Conservation (phyloP, 495 filamentous ascomycete genomes). For the Penicillium crystallinum region DNA sequence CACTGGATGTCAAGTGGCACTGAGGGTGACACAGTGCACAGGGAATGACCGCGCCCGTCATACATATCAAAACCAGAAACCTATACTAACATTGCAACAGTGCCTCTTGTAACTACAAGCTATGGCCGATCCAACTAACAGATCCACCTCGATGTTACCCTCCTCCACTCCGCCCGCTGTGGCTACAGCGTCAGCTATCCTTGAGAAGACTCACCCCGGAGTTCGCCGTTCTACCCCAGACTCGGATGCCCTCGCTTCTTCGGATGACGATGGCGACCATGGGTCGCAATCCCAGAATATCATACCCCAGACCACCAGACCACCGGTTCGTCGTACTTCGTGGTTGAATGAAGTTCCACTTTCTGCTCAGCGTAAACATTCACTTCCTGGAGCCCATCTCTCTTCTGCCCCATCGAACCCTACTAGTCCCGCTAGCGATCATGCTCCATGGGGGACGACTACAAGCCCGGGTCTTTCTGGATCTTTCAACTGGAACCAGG, state of each 20-base stretch:
- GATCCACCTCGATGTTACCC: constrained; percentile 12
- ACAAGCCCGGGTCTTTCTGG: constrained; percentile 42
- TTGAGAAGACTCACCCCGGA: constrained; percentile 65
- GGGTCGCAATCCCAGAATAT: constrained; percentile 29
- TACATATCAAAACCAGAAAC: not conserved
- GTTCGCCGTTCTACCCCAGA: constrained; percentile 80
- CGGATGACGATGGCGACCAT: constrained; percentile 77
- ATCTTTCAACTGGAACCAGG: constrained; percentile 55
- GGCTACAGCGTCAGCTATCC: constrained; percentile 53
- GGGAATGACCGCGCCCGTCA: not conserved
- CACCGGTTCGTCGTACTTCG: constrained; percentile 43
- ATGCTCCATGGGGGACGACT: constrained; percentile 59
- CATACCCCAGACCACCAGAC: constrained; percentile 34
- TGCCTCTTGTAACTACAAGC: constrained; percentile 10
- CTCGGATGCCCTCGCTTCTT: constrained; percentile 87
- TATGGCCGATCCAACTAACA: constrained; percentile 34
- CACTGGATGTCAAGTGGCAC: constrained; percentile 5
- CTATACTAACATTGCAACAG: not conserved
- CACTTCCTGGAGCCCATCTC: constrained; percentile 53
- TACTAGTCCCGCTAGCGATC: constrained; percentile 64
- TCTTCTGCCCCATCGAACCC: constrained; percentile 74
- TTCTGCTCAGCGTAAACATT: constrained; percentile 43
- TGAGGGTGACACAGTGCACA: constrained; percentile 1
- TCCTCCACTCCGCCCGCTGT: constrained; percentile 24
- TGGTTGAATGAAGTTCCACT: constrained; percentile 52